phyloP scores from a whole-genome alignment of 352 stramenopile species.

The Phytophthora parvispora region DNA sequence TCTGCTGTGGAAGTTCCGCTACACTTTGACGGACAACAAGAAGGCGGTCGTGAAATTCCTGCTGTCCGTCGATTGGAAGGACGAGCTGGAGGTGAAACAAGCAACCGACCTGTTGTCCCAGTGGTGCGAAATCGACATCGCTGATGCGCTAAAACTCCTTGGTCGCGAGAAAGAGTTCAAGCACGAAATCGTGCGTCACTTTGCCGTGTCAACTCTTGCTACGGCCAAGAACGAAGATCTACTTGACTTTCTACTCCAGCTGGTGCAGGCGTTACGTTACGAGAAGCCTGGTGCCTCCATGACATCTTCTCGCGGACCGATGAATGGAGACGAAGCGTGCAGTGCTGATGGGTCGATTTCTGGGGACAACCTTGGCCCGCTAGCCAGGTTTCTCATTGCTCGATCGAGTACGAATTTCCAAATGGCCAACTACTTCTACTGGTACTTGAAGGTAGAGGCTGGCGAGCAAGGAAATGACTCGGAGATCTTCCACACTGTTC shows the following conservation, averaged over 20 bases:
- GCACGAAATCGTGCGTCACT: slow-evolving; percentile 94
- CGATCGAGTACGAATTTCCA: slow-evolving; percentile 95
- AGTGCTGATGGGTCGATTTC: slow-evolving; percentile 54
- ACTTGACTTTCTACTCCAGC: slow-evolving; percentile 97
- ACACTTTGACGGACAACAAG: slow-evolving; percentile 96
- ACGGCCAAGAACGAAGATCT: slow-evolving; percentile 98
- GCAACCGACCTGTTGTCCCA: slow-evolving; percentile 82
- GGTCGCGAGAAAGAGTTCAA: slow-evolving; percentile 93
- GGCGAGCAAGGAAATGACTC: slow-evolving; percentile 76
- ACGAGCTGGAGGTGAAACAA: slow-evolving; percentile 98
- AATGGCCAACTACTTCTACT: slow-evolving; percentile 99
- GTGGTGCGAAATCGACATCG: slow-evolving; percentile 97
- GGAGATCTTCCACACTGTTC: slow-evolving; percentile 82
- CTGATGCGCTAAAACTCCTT: slow-evolving; percentile 98
- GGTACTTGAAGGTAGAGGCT: slow-evolving; percentile 90
- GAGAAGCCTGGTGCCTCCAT: slow-evolving; percentile 62
- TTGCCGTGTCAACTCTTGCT: slow-evolving; percentile 97
- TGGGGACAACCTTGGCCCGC: slow-evolving; percentile 68
- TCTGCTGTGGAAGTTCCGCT: slow-evolving; percentile 97
- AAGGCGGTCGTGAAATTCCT: slow-evolving; percentile 99
- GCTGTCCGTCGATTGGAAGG: slow-evolving; percentile 98
- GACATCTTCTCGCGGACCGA: slow-evolving; percentile 43
- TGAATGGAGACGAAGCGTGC: slow-evolving; percentile 51
- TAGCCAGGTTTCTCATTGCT: slow-evolving; percentile 96
- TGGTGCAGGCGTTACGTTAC: slow-evolving; percentile 98